Evolutionary conservation across 257 asterid genomes (phyloP).

Genomic region (Coffea eugenioides): DNA sequence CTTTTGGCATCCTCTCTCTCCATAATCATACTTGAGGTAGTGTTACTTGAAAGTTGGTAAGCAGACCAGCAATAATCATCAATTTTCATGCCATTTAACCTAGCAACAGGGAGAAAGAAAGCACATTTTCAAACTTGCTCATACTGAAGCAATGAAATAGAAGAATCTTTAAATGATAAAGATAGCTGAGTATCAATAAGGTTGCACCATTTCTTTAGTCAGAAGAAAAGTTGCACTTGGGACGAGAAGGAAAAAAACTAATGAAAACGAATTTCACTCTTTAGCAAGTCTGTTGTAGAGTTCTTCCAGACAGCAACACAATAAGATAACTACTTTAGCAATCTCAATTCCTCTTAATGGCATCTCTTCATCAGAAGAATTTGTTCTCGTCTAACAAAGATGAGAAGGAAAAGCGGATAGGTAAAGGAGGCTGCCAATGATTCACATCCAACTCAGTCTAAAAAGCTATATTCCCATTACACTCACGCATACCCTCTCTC

Average conservation of each 20-base stretch:
- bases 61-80: constrained; percentile 42
- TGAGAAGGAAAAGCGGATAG: background rate
- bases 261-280: too few species aligned
- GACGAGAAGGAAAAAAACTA: background rate
- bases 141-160: background rate
- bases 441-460: background rate
- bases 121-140: background rate
- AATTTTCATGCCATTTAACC: constrained; percentile 34
- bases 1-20: constrained; percentile 23
- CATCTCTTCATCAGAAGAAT: background rate
- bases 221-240: background rate
- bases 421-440: background rate
- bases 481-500: background rate
- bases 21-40: constrained; percentile 15
- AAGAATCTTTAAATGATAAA: background rate
- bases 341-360: background rate
- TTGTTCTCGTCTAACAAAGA: background rate
- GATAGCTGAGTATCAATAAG: background rate
- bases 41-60: constrained; percentile 16
- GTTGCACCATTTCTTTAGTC: background rate
- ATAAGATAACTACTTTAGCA: too few species aligned
- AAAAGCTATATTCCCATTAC: background rate
- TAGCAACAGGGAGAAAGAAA: constrained; percentile 18
- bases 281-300: background rate
- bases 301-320: background rate